Base-by-base conservation (phyloP, 106 monocot species). In the Dendrobium chrysotoxum region DNA sequence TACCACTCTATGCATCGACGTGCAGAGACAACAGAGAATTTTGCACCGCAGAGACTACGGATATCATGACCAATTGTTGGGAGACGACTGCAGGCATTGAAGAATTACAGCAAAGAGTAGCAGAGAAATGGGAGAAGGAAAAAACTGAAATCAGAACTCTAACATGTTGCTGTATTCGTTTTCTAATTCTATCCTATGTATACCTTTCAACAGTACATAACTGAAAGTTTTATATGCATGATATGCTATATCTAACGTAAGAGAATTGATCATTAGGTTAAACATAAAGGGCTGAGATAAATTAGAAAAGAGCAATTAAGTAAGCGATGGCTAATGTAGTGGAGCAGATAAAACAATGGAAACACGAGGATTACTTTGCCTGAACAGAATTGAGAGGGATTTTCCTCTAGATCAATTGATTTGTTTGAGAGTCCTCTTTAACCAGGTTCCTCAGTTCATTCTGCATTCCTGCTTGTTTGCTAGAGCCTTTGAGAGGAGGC, bases 1-100 rank as follows among this genome's bases (percentile, higher is more conserved):
- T 96, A n/a, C 96, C 93, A 96, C 26, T 93, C 84, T 17, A 96
- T 88, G 53, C 96, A 96, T n/a, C 93, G 93, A 10, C 93, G 96
- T 15, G 93, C 74, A 0, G 88, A 76, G 70, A 96, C 88, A n/a
- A 93, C 96, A 61, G 91, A 91, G 78, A 96, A 96, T 30, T 93
- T 93, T 2, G 93, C 85, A 9, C 92, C 92, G 79, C 96, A 96
- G 5, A 96, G 88, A 47, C 92, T 88, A 66, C 93, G 93, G 7
- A 86, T 50, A 75, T 96, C 93, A 40, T 92, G 83, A 1, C 96
- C 96, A n/a, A 96, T 96, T 26, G 96, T 96, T 1, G 93, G 87
- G 45, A 96, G 85, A 23, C 96, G 89, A 42, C 2, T 31, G 92
- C 85, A 21, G 93, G 91, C 31, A 31, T 31, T 31, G 1, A 31